Evolutionary conservation across 164 flowering plant species (phyloP), one percentile per base, ranked within the genome.

Genomic region (Vitis cinerea): DNA sequence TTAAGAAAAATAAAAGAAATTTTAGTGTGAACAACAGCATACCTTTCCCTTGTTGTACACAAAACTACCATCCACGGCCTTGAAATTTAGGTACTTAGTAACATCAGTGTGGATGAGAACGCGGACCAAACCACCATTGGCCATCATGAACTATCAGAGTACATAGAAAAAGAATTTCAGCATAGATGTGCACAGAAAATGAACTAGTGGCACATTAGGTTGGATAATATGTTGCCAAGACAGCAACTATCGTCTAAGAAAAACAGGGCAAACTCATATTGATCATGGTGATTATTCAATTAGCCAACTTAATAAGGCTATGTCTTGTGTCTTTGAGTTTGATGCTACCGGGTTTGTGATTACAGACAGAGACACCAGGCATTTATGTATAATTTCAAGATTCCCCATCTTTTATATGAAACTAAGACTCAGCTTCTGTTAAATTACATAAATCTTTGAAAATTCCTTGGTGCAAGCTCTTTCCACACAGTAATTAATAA

Each of bases 1-100:
- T 10, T 11, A 44, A 7, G 44, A 10, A 61, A 10, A 44, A 0
- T 0, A 37, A 13, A 10, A 29, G 15, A 61, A 16, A 58, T 58
- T 15, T 58, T 13, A 58, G 7, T 9, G 61, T 23, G 9, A 9
- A 58, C 10, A 10, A 52, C 29, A 64, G 9, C 71, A 59, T 74
- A 93, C 98, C 93, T 95, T 95, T 29, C 88, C 90, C 72, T 95
- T 90, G 79, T 95, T 91, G 89, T 93, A 95, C 62, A 95, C 99
- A 82, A 90, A 93, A 77, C 99, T 91, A 27, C 98, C 98, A 81
- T 95, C 99, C 14, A 95, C 98, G 65, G 92, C 99, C 83, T 95
- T 93, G 75, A 95, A 95, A 71, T 91, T 85, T 68, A 95, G 82
- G 72, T 95, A 93, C 78, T 93, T 95, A 8, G 99, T 93, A 12